These are phyloP conservation scores for Cicer arietinum DNA, from an alignment of 306 rosid species.

Conservation along the genomic window DNA sequence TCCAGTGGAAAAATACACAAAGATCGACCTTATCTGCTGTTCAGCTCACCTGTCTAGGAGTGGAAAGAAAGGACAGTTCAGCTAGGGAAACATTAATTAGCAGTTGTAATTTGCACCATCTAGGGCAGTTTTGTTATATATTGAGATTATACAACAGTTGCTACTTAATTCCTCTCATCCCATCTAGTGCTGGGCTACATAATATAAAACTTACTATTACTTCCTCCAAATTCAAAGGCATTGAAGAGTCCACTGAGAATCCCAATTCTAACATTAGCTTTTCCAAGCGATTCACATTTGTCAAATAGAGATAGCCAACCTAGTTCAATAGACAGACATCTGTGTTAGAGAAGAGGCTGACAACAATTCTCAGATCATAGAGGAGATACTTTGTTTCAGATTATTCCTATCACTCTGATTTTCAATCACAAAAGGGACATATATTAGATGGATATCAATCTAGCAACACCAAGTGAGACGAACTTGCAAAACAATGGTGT, in stretches of 20 bases:
- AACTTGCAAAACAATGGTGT: slow-evolving; percentile 31
- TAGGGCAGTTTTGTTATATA: neutral
- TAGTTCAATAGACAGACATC: slow-evolving; percentile 46
- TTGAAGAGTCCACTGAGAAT: slow-evolving; percentile 76
- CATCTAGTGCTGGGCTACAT: neutral
- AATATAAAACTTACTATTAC: slow-evolving; percentile 56
- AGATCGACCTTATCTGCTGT: slow-evolving; percentile 35
- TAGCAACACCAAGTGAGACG: slow-evolving; percentile 32
- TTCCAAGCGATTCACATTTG: slow-evolving; percentile 77
- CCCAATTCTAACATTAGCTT: slow-evolving; percentile 81
- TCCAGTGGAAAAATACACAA: slow-evolving; percentile 26
- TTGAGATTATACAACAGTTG: neutral
- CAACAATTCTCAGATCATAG: slow-evolving; percentile 22
- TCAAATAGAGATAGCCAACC: slow-evolving; percentile 88
- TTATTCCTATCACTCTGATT: slow-evolving; percentile 35
- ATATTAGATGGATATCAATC: slow-evolving; percentile 16
- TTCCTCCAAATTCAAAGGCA: slow-evolving; percentile 59
- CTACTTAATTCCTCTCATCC: slow-evolving; percentile 1
- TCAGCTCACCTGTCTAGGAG: slow-evolving; percentile 46
- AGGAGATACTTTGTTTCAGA: slow-evolving; percentile 28
- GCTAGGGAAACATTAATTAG: slow-evolving; percentile 7
- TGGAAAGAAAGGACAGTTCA: slow-evolving; percentile 25
- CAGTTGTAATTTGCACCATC: neutral
- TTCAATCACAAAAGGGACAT: slow-evolving; percentile 17
- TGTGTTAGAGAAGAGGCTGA: slow-evolving; percentile 44